phyloP scores from a whole-genome alignment of 164 flowering plant species.

The Chimonanthus praecox region DNA sequence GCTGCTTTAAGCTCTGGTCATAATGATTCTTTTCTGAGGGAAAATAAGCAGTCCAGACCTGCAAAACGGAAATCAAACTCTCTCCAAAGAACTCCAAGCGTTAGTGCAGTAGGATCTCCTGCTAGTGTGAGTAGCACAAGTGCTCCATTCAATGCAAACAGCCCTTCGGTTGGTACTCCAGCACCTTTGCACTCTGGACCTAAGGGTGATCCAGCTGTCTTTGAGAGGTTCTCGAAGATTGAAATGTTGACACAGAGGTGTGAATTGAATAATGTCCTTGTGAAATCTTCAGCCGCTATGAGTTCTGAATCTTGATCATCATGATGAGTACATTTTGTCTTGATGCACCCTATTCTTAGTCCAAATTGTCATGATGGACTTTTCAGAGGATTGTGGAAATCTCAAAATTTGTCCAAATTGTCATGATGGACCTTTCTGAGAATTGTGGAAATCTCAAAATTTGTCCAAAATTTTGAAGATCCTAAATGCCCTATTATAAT shows the following conservation, averaged over 20 bases:
- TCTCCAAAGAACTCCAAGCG: constrained; percentile 56
- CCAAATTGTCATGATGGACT: too few species aligned
- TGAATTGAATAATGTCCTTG: neutral
- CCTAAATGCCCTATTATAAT: too few species aligned
- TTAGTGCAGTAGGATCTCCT: constrained; percentile 79
- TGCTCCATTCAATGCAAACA: constrained; percentile 55
- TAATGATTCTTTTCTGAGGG: constrained; percentile 67
- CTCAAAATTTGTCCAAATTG: too few species aligned
- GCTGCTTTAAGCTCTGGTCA: constrained; percentile 62
- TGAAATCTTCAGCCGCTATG: neutral
- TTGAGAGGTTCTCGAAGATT: constrained; percentile 80
- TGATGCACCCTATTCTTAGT: too few species aligned
- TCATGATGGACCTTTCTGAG: too few species aligned
- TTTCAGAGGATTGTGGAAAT: too few species aligned
- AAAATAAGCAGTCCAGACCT: constrained; percentile 38
- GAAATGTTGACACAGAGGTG: constrained; percentile 73
- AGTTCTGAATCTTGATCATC: neutral
- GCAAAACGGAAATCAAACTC: constrained; percentile 72
- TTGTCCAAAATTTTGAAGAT: too few species aligned
- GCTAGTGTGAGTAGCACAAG: constrained; percentile 61
- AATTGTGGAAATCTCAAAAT: too few species aligned
- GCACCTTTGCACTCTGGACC: constrained; percentile 5
- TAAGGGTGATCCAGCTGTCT: constrained; percentile 40
- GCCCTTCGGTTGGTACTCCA: constrained; percentile 67
- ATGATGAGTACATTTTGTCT: too few species aligned